Percentiles rank a stretch among this genome's conserved stretches.
Evolutionary conservation across 2,329 filamentous ascomycete genomes (phyloP).

Genomic region (Aspergillus calidoustus): DNA sequence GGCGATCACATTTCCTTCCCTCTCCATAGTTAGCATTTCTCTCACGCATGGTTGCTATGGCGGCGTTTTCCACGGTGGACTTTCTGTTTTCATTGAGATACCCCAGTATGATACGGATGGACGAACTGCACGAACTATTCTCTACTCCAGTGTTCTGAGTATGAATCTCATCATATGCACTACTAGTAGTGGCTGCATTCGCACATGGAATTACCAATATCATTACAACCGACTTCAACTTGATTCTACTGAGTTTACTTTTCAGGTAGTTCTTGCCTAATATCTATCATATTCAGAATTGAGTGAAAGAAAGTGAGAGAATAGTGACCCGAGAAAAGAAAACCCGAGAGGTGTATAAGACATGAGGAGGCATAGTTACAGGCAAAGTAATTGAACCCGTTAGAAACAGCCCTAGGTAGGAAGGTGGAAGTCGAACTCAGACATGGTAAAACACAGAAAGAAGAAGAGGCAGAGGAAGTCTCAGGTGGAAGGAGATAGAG

Average conservation of each 20-base stretch:
- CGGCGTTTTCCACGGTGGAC: constrained; percentile 4
- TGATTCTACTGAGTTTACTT: not conserved
- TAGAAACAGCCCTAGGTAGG: not conserved
- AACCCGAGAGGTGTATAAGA: not conserved
- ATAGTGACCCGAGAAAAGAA: not conserved
- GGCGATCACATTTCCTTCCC: not conserved
- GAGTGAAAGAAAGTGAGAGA: not conserved
- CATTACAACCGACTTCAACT: not conserved
- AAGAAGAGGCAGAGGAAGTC: not conserved
- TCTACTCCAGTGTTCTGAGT: not conserved
- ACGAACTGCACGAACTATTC: not conserved
- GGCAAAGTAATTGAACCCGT: not conserved
- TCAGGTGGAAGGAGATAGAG: not conserved
- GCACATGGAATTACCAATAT: not conserved
- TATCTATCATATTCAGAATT: not conserved
- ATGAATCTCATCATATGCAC: not conserved
- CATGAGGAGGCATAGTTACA: not conserved
- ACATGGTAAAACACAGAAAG: not conserved
- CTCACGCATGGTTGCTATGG: not conserved
- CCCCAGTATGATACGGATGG: not conserved
- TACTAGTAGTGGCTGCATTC: not conserved
- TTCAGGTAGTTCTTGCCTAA: too few species aligned
- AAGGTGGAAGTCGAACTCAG: not conserved
- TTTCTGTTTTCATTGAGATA: constrained; percentile 2
- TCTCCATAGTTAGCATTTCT: not conserved